Conservation (phyloP, 306 rosid genomes). For the Lupinus albus region DNA sequence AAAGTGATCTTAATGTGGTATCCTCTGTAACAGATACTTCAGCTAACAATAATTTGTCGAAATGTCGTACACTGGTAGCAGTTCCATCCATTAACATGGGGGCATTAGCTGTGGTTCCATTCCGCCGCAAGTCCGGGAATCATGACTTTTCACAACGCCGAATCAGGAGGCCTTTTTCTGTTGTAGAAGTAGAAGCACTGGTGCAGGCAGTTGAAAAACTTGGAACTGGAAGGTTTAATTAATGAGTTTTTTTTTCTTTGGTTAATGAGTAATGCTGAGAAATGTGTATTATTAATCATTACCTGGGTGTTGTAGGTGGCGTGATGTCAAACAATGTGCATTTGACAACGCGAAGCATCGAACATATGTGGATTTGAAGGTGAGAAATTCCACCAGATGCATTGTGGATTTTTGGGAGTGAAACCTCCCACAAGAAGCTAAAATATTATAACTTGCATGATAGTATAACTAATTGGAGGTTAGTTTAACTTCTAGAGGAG, state of each 20-base stretch:
- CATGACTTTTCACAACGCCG: conserved; percentile 66
- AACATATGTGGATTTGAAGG: conserved; percentile 83
- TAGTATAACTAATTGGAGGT: neutral
- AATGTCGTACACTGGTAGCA: conserved; percentile 59
- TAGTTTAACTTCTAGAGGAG: too few relatives aligned
- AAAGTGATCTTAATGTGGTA: conserved; percentile 45
- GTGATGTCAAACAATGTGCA: conserved; percentile 68
- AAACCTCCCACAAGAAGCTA: conserved; percentile 1
- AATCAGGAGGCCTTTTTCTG: conserved; percentile 82
- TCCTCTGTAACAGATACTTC: conserved; percentile 49
- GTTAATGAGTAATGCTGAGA: conserved; percentile 13
- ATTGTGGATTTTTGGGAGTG: neutral
- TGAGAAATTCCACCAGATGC: conserved; percentile 34
- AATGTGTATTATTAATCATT: neutral
- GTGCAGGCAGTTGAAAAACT: conserved; percentile 82
- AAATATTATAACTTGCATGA: neutral
- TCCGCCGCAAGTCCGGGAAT: conserved; percentile 57
- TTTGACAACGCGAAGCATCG: conserved; percentile 70
- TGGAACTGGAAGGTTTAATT: conserved; percentile 79
- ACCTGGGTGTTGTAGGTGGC: conserved; percentile 55
- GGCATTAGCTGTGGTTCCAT: conserved; percentile 66
- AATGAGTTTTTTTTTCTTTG: neutral
- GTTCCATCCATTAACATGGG: conserved; percentile 65
- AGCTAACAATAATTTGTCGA: conserved; percentile 48
- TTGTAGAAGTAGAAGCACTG: conserved; percentile 78